phyloP scores from a whole-genome alignment of 1,139 yeast genomes.

The Hemisphaericaspora lyxosophila region DNA sequence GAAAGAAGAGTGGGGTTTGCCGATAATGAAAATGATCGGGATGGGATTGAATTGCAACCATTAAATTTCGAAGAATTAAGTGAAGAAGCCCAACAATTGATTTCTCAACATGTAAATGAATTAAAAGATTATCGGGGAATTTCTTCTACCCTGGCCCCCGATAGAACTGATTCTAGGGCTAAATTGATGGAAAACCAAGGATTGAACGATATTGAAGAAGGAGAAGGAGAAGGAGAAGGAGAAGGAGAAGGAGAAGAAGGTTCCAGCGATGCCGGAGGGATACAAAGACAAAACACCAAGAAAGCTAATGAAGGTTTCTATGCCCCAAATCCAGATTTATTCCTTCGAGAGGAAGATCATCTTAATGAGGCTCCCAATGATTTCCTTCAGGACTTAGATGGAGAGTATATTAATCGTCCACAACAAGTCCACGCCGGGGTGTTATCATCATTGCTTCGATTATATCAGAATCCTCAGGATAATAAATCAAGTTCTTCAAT shows the following conservation, averaged over 20 bases:
- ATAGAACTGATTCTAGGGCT: background rate
- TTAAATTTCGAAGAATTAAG: conserved; percentile 37
- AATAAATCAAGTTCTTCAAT: conserved; percentile 22
- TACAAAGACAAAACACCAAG: conserved; percentile 6
- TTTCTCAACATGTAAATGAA: conserved; percentile 38
- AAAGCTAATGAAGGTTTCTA: conserved; percentile 23
- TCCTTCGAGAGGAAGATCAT: conserved; percentile 28
- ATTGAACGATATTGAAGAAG: conserved; percentile 1
- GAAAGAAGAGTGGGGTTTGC: conserved; percentile 19
- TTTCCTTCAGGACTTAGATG: conserved; percentile 42
- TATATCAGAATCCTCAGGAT: conserved; percentile 54
- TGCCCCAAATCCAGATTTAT: conserved; percentile 50
- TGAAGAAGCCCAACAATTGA: conserved; percentile 43
- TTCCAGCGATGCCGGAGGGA: conserved; percentile 6
- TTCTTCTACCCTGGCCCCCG: background rate
- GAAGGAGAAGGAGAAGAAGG: too few species aligned
- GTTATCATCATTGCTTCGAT: conserved; percentile 67
- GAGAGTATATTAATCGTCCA: conserved; percentile 64
- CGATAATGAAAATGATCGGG: conserved; percentile 10
- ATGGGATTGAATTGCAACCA: conserved; percentile 35
- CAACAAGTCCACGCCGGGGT: conserved; percentile 79
- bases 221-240: too few species aligned
- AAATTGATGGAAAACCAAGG: background rate
- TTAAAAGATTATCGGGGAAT: conserved; percentile 1
- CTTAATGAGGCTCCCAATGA: conserved; percentile 26